Base-by-base conservation (phyloP, 2,329 filamentous ascomycete genomes). In the Tolypocladium paradoxum region DNA sequence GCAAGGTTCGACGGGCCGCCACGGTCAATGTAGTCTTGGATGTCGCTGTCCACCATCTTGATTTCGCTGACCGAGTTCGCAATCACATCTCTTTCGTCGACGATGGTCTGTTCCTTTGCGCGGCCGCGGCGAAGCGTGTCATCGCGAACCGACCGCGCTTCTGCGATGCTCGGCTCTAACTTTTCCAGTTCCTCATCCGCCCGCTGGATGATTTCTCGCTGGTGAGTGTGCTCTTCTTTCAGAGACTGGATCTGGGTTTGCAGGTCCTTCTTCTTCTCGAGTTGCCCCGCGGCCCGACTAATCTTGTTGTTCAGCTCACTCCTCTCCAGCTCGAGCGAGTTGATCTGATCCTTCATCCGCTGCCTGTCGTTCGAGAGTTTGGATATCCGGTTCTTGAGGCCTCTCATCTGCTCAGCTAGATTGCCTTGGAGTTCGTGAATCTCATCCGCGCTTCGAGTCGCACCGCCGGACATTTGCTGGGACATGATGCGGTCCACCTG, bases 251-350 rank as follows among this genome's bases (percentile, higher is more conserved):
- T 82, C 57, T 90, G 87, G 40, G 74, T 73, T 56, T 82, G 75
- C 24, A 96, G 74, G 45, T 81, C 78, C 38, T 79, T 77, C 72
- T 91, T 96, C 69, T 88, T 90, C 65, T 95, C 90, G 29, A 97
- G 75, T 61, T 91, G 84, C 54, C 86, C 84, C 48, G 79, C 77
- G 1, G 87, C 82, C 51, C 79, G 81, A 60, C 78, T 84, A 50
- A 96, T 76, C 58, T 87, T 87, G 64, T 85, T 86, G 55, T 79
- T 82, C 40, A 88, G 73, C 67, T 95, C 87, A 62, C 87, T 85
- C 55, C 84, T 78, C 63, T 93, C 84, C 5, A 93, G 76, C 68
- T 96, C 90, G 29, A 95, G 74, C 18, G 76, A 74, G 57, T 78
- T 86, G 53, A 93, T 78, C 36, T 82, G 74, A 57, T 82, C 82